Base-by-base conservation (phyloP, 2,329 filamentous ascomycete genomes). In the Pezicula carpinea region DNA sequence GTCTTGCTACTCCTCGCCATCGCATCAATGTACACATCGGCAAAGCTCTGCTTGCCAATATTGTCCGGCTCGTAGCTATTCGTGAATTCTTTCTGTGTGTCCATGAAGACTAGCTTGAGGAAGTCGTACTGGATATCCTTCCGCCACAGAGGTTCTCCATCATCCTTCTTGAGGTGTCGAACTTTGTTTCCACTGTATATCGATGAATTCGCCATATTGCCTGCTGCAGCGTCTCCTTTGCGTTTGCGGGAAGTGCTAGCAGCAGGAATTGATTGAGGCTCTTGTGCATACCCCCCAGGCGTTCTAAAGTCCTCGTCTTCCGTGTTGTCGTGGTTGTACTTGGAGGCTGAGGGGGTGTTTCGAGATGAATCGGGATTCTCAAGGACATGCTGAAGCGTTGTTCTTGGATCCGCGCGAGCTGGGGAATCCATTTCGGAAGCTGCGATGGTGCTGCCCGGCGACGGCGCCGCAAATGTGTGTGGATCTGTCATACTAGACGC, bases 1-100 rank as follows among this genome's bases (percentile, higher is more conserved):
- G 92, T 97, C 75, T 99, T 99, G 76, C 89, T 96, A 71, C 93
- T 99, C 66, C 90, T 82, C 3, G 93, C 90, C 92, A 99, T 97
- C 51, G 93, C 92, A 68, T 97, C 93, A 61, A 99, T 92, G 69
- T 99, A 99, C 51, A 99, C 81, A 66, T 97, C 91, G 51, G 93
- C 91, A 66, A 99, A 99, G 55, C 80, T 87, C 60, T 87, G 83
- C 61, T 85, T 83, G 48, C 79, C 79, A 15, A 74, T 62, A 41
- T 60, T 64, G 6, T 71, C 67, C 3, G 73, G 66, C 58, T 96
- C 90, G 66, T 92, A 95, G 65, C 87, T 87, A 64, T 95, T 95
- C 63, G 89, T 95, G 66, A 99, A 99, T 62, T 90, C 90, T 53
- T 72, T 72, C 44, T 72, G 64, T 2, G 85, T 76, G 61, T 93